A percentile compares a stretch with the other conserved stretches of the same genome.
Evolutionary conservation across 345 rosid species (phyloP).

Genomic region (Lagerstroemia speciosa): DNA sequence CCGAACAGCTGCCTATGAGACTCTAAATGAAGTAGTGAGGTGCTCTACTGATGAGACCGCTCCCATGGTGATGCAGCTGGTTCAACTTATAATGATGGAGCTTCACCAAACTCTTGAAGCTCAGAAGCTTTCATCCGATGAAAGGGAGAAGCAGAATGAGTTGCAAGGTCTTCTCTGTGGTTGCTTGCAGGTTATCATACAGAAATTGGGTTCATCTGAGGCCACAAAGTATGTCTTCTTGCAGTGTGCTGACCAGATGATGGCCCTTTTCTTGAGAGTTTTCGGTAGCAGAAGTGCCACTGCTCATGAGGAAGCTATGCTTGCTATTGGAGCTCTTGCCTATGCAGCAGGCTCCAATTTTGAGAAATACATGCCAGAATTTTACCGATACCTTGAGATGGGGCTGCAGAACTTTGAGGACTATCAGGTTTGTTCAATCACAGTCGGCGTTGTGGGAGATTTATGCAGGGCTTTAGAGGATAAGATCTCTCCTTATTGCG

Average conservation of each 20-base stretch:
- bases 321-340: slow-evolving; percentile 41
- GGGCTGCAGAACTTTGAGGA: slow-evolving; percentile 46
- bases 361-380: slow-evolving; percentile 37
- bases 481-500: slow-evolving; percentile 33
- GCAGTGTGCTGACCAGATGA: slow-evolving; percentile 39
- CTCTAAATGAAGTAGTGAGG: slow-evolving; percentile 35
- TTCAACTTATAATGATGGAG: slow-evolving; percentile 30
- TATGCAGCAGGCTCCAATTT: slow-evolving; percentile 35
- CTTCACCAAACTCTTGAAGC: slow-evolving; percentile 36
- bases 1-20: slow-evolving; percentile 42
- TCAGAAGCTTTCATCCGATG: slow-evolving; percentile 30
- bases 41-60: slow-evolving; percentile 35
- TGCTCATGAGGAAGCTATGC: slow-evolving; percentile 44
- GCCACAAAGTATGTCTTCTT: slow-evolving; percentile 29
- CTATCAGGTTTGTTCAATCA: slow-evolving; percentile 40
- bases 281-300: slow-evolving; percentile 37
- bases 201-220: slow-evolving; percentile 34
- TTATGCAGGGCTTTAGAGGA: slow-evolving; percentile 41
- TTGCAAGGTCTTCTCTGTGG: slow-evolving; percentile 44
- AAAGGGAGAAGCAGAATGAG: slow-evolving; percentile 37
- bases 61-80: slow-evolving; percentile 29
- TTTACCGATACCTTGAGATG: slow-evolving; percentile 33
- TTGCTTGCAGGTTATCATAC: slow-evolving; percentile 37
- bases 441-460: slow-evolving; percentile 43
- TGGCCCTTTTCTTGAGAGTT: slow-evolving; percentile 35